Evolutionary conservation across 257 asterid species (phyloP).

Genomic region (Rehmannia glutinosa): DNA sequence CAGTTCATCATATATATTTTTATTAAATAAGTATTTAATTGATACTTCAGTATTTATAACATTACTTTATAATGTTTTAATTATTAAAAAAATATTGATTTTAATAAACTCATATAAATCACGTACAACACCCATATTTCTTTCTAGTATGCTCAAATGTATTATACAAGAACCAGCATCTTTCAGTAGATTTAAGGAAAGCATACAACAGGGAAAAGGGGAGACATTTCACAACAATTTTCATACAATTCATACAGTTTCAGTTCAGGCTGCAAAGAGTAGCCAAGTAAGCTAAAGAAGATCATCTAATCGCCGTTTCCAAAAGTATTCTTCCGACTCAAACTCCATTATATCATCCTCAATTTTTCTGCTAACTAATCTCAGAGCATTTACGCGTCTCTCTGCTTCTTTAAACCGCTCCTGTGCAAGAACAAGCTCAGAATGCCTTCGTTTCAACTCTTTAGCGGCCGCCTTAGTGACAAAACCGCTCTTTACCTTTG

Average conservation of each 20-base stretch:
- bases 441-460: constrained; percentile 27
- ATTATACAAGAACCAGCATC: too few species aligned
- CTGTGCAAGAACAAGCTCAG: constrained; percentile 30
- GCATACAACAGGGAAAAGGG: neutral
- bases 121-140: too few species aligned
- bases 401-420: constrained; percentile 25
- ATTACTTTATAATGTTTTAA: too few species aligned
- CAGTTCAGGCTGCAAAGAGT: neutral
- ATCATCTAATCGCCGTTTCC: constrained; percentile 27
- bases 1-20: too few species aligned
- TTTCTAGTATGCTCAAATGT: too few species aligned
- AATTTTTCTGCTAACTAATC: constrained; percentile 18
- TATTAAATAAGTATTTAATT: too few species aligned
- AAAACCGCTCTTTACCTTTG: constrained; percentile 6
- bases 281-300: constrained; percentile 18
- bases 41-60: too few species aligned
- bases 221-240: neutral
- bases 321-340: constrained; percentile 22
- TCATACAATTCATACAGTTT: neutral
- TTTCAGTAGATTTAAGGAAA: too few species aligned
- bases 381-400: constrained; percentile 25
- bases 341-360: constrained; percentile 21
- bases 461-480: constrained; percentile 16
- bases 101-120: too few species aligned
- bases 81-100: too few species aligned